phyloP scores from a whole-genome alignment of 345 rosid species.

The Conringia planisiliqua region DNA sequence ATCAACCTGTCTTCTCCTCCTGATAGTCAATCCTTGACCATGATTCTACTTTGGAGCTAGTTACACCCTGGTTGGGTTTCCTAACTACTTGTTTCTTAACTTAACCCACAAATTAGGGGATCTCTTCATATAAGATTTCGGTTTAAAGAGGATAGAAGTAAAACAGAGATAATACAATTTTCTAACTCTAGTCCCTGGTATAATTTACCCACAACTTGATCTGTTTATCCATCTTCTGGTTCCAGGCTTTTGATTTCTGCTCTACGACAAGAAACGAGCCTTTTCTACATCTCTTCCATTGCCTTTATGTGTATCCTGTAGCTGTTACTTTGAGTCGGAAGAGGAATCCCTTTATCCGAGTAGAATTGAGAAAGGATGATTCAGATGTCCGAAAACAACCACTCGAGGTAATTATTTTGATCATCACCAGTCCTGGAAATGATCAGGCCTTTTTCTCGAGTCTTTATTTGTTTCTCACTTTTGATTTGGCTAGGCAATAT shows the following conservation, averaged over 20 bases:
- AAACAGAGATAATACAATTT: background rate
- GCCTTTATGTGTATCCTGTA: constrained; percentile 85
- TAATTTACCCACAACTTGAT: background rate
- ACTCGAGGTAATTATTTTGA: constrained; percentile 62
- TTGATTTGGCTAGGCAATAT: constrained; percentile 63
- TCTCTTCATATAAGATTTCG: background rate
- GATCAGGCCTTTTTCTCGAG: background rate
- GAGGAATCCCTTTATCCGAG: constrained; percentile 81
- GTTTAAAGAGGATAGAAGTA: constrained; percentile 4
- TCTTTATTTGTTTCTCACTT: constrained; percentile 25
- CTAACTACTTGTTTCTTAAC: constrained; percentile 12
- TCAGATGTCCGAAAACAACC: constrained; percentile 86
- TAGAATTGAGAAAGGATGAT: constrained; percentile 94
- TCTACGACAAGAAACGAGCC: constrained; percentile 93
- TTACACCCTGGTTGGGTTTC: constrained; percentile 6
- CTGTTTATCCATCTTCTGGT: constrained; percentile 41
- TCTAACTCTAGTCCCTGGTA: background rate
- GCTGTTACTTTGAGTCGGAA: constrained; percentile 88
- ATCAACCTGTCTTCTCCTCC: background rate
- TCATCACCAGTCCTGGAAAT: constrained; percentile 15
- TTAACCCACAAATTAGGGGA: background rate
- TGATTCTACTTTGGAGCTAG: constrained; percentile 16
- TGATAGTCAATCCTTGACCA: constrained; percentile 19
- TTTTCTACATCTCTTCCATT: constrained; percentile 94
- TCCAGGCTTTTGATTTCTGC: constrained; percentile 96